Conservation (phyloP, 1,284 basidiomycete species). For the Malassezia japonica region DNA sequence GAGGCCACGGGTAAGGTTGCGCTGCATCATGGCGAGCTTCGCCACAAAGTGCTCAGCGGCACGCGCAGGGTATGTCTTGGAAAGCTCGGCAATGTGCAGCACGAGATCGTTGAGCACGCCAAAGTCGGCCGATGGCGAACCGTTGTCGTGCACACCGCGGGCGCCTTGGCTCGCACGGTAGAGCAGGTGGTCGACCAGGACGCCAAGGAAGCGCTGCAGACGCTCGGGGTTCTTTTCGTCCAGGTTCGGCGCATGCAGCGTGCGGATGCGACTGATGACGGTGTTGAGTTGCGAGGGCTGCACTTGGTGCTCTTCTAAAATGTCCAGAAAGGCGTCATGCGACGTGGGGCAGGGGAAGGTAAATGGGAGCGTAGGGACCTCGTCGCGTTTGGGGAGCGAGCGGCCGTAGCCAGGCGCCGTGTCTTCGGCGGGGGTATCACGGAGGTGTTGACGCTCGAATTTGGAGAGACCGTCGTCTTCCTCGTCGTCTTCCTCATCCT, state of each 20-base stretch:
- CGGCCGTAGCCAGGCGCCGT: constrained; percentile 12
- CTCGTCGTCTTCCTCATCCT: constrained; percentile 32
- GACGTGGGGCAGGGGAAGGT: constrained; percentile 79
- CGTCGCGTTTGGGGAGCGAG: constrained; percentile 2
- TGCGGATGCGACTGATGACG: constrained; percentile 81
- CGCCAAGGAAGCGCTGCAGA: constrained; percentile 56
- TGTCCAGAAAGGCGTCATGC: constrained; percentile 78
- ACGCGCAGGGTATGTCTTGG: constrained; percentile 69
- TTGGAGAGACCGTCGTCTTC: constrained; percentile 28
- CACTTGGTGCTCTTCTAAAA: constrained; percentile 59
- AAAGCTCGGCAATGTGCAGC: constrained; percentile 72
- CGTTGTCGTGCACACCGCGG: constrained; percentile 6
- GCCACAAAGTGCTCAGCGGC: constrained; percentile 68
- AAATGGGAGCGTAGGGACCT: constrained; percentile 58
- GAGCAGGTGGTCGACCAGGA: constrained; percentile 85
- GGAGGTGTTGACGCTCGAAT: constrained; percentile 18
- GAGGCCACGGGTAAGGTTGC: constrained; percentile 79
- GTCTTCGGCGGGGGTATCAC: constrained; percentile 25
- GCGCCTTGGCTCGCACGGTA: constrained; percentile 50
- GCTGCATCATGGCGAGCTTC: constrained; percentile 84
- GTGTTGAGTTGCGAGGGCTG: constrained; percentile 58
- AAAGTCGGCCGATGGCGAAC: constrained; percentile 57
- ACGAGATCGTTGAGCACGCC: constrained; percentile 60
- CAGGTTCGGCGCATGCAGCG: constrained; percentile 81
- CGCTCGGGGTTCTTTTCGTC: constrained; percentile 83